Evolutionary conservation across 2,329 filamentous ascomycete genomes (phyloP).

Genomic region (Phyllosticta citrichinensis): DNA sequence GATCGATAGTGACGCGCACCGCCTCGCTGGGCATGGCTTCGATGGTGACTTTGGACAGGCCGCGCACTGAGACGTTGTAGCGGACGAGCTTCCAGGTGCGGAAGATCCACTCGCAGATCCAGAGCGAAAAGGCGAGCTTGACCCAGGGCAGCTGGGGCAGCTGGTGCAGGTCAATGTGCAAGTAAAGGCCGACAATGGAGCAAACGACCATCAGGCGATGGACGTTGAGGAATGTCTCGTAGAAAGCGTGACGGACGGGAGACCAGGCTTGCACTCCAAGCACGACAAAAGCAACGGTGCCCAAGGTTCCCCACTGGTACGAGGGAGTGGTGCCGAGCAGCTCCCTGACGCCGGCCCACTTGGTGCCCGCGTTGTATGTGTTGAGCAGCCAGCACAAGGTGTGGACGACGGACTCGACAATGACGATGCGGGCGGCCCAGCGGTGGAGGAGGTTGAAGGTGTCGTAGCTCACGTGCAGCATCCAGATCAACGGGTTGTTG

Average conservation of each 20-base stretch:
- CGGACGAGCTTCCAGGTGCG: slow-evolving; percentile 41
- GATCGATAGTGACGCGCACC: slow-evolving; percentile 50
- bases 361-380: slow-evolving; percentile 43
- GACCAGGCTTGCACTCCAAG: slow-evolving; percentile 64
- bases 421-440: slow-evolving; percentile 68
- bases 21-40: slow-evolving; percentile 52
- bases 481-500: slow-evolving; percentile 80
- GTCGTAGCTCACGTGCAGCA: slow-evolving; percentile 85
- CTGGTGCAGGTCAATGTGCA: slow-evolving; percentile 62
- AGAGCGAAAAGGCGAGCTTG: slow-evolving; percentile 63
- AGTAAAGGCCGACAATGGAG: slow-evolving; percentile 60
- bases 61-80: slow-evolving; percentile 43
- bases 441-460: slow-evolving; percentile 88
- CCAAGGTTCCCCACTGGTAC: slow-evolving; percentile 54
- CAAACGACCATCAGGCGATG: slow-evolving; percentile 69
- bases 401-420: slow-evolving; percentile 61
- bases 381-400: slow-evolving; percentile 65
- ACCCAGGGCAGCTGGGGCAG: slow-evolving; percentile 66
- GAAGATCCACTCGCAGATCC: slow-evolving; percentile 54
- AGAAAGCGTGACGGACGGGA: slow-evolving; percentile 83
- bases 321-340: slow-evolving; percentile 52
- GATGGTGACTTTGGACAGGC: slow-evolving; percentile 43
- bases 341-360: slow-evolving; percentile 48
- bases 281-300: slow-evolving; percentile 49
- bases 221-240: slow-evolving; percentile 86